Evolutionary conservation across 2,329 filamentous ascomycete genomes (phyloP).

Genomic region (Beauveria sp.): DNA sequence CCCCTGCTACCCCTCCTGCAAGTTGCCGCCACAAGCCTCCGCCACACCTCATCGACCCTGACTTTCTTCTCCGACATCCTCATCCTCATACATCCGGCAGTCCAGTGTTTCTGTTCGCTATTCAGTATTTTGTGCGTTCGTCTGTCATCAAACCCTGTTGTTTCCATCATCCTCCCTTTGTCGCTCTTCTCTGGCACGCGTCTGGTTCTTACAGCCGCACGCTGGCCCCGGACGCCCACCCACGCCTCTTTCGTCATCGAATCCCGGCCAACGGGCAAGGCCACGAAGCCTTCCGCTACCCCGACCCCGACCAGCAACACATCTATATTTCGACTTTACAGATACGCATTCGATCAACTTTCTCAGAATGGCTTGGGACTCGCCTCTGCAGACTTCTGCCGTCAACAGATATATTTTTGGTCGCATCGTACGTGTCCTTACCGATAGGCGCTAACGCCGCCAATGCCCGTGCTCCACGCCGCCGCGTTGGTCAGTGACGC

Average conservation of each 20-base stretch:
- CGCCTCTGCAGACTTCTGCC: not conserved
- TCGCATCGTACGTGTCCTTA: conserved; percentile 54
- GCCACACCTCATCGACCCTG: conserved; percentile 9
- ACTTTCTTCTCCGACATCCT: not conserved
- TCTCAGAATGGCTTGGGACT: conserved; percentile 6
- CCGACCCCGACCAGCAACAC: not conserved
- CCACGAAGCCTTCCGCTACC: not conserved
- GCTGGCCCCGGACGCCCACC: not conserved
- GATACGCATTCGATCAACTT: not conserved
- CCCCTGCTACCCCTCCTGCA: not conserved
- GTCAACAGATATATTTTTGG: conserved; percentile 63
- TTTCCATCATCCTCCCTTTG: not conserved
- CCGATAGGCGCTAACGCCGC: not conserved
- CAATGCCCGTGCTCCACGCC: conserved; percentile 2
- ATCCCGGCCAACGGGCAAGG: not conserved
- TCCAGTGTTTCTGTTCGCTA: not conserved
- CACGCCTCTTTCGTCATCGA: conserved; percentile 1
- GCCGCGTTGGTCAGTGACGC: not conserved
- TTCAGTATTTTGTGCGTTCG: not conserved
- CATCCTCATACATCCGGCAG: not conserved
- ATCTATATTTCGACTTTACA: not conserved
- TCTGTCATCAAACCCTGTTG: not conserved
- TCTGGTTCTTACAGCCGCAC: not conserved
- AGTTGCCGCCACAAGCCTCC: not conserved
- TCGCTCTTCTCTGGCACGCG: not conserved